Conservation (phyloP, 768 basidiomycete species). For the Termitomyces sp. region DNA sequence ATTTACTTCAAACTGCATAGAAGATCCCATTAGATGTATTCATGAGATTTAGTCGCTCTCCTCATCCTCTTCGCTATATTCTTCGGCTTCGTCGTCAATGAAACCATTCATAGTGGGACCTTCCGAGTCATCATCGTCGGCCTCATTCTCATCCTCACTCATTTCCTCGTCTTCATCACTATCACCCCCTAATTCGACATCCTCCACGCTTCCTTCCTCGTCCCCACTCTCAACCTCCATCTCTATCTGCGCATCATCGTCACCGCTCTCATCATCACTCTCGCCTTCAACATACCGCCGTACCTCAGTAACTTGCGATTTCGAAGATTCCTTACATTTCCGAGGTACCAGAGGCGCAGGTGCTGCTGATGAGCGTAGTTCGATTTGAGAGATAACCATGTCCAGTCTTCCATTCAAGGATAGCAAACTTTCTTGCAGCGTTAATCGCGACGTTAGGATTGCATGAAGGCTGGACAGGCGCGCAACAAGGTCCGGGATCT, state of each 20-base stretch:
- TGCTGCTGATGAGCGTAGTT: constrained; percentile 73
- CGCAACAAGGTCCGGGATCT: constrained; percentile 92
- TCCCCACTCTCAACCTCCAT: constrained; percentile 60
- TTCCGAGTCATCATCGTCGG: constrained; percentile 38
- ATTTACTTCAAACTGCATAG: background rate
- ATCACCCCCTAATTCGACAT: constrained; percentile 67
- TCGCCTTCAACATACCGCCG: constrained; percentile 77
- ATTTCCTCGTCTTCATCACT: constrained; percentile 45
- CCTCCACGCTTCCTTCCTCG: constrained; percentile 73
- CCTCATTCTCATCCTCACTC: constrained; percentile 35
- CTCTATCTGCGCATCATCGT: constrained; percentile 48
- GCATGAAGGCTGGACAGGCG: constrained; percentile 82
- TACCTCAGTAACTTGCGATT: constrained; percentile 29
- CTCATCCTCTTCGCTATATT: constrained; percentile 40
- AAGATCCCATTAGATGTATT: constrained; percentile 5
- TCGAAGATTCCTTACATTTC: constrained; percentile 28
- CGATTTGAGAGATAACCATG: constrained; percentile 90
- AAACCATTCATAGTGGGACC: constrained; percentile 43
- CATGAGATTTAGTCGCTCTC: constrained; percentile 40
- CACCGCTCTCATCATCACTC: constrained; percentile 52
- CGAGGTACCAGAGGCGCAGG: constrained; percentile 49
- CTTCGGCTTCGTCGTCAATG: constrained; percentile 57
- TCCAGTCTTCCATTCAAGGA: constrained; percentile 87
- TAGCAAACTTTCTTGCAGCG: constrained; percentile 79
- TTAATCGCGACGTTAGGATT: constrained; percentile 71